Base-by-base conservation (phyloP, 345 rosid species). In the rapeseed (Brassica napus) region DNA sequence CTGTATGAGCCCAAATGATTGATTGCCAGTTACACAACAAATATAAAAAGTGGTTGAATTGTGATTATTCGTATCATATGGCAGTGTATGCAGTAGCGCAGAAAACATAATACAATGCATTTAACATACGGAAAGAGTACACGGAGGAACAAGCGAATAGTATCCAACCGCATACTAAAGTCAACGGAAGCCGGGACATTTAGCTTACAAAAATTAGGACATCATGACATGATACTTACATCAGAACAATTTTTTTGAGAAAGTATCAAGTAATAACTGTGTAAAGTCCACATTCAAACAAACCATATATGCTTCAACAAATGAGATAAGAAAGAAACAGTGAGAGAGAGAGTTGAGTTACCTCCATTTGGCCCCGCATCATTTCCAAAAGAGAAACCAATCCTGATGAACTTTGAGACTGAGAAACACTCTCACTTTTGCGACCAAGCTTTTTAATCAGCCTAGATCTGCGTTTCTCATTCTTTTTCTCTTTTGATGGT, bases 341-440 rank as follows among this genome's bases (percentile, higher is more conserved):
- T 57, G 69, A 5, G 64, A 67, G 64, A 18, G 21, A 66, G 70
- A 32, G 21, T 74, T 81, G 70, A 32, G 21, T 72, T 81, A 95
- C 99, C 99, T 95, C 99, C 97, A 95, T 87, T 77, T 93, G 99
- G 44, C 89, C 93, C 68, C 96, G 92, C 96, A 95, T 90, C 58
- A 86, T 86, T 82, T 93, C 99, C 81, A 93, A 78, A 79, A 95
- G 86, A 77, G 90, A 85, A 84, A 87, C 92, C 87, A 95, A 77
- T 74, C 97, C 98, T 57, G 93, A 74, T 30, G 91, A 84, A 76
- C 77, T 87, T 65, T 88, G 89, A 59, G 98, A 86, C 77, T 90
- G 93, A 15, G 82, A 44, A 72, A 82, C 81, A 63, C 77, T 87
- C 78, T 86, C 97, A 81, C 82, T 91, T 89, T 80, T 89, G 74